phyloP scores from a whole-genome alignment of 2,329 filamentous ascomycete genomes.

The Cladosporium halotolerans region DNA sequence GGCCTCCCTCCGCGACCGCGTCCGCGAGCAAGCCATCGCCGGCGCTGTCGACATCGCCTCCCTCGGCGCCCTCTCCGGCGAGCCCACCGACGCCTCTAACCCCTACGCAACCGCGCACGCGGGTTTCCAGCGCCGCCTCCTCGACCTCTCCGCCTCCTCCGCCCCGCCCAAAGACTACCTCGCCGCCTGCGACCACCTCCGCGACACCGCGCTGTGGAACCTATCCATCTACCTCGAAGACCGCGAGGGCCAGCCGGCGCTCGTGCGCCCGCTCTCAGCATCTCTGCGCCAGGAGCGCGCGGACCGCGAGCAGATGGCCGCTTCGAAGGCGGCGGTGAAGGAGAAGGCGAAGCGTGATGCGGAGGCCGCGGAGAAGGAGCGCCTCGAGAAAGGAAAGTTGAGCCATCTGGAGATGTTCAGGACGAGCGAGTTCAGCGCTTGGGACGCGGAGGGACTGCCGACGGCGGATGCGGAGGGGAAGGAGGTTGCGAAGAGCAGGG shows the following conservation, averaged over 20 bases:
- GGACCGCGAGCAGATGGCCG: constrained; percentile 49
- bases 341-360: constrained; percentile 48
- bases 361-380: constrained; percentile 42
- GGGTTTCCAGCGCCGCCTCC: constrained; percentile 57
- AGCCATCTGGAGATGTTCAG: constrained; percentile 54
- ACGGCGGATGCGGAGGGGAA: constrained; percentile 69
- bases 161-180: constrained; percentile 66
- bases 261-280: constrained; percentile 61
- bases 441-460: constrained; percentile 78
- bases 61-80: constrained; percentile 21
- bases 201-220: constrained; percentile 74
- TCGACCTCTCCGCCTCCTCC: constrained; percentile 43
- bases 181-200: constrained; percentile 68
- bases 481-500: constrained; percentile 71
- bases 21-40: constrained; percentile 51
- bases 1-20: constrained; percentile 50
- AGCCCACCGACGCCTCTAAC: constrained; percentile 21
- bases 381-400: constrained; percentile 51
- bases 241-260: constrained; percentile 59
- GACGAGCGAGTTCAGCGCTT: constrained; percentile 60
- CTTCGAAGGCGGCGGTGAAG: constrained; percentile 40
- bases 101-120: constrained; percentile 45
- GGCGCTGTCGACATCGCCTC: constrained; percentile 35
- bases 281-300: constrained; percentile 45
- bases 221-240: constrained; percentile 86